Conservation (phyloP, 805 yeast genomes). For the Ogataea pini region DNA sequence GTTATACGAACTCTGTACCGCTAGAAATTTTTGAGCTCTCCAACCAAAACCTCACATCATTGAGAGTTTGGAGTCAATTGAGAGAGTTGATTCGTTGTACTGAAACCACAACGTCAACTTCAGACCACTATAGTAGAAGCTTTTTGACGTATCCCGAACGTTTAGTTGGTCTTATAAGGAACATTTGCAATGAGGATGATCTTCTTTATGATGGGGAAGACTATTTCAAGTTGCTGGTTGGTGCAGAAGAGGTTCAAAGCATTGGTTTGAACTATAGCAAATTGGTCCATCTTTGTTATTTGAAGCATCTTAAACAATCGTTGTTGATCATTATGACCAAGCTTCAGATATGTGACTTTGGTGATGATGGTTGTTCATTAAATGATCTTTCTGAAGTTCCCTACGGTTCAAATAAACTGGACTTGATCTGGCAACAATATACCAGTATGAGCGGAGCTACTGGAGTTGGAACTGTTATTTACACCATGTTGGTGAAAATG, state of each 20-base stretch:
- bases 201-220: conserved; percentile 42
- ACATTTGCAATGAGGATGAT: conserved; percentile 43
- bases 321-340: conserved; percentile 28
- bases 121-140: conserved; percentile 16
- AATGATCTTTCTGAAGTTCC: conserved; percentile 16
- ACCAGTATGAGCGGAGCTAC: conserved; percentile 28
- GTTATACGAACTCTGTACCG: conserved; percentile 34
- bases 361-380: conserved; percentile 7
- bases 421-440: conserved; percentile 22
- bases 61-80: conserved; percentile 48
- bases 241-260: conserved; percentile 48
- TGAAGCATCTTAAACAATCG: conserved; percentile 54
- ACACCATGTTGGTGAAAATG: conserved; percentile 55
- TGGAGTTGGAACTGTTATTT: conserved; percentile 43
- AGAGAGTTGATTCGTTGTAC: conserved; percentile 34
- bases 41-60: conserved; percentile 57
- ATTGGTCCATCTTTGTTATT: conserved; percentile 49
- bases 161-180: conserved; percentile 52
- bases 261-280: conserved; percentile 47
- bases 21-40: conserved; percentile 58
- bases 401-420: conserved; percentile 17
- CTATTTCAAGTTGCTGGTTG: conserved; percentile 54
- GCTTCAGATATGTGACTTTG: conserved; percentile 11
- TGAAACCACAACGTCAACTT: conserved; percentile 23
- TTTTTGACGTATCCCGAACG: conserved; percentile 33